These are phyloP conservation scores for Metroxylon sagu DNA, from an alignment of 176 grass and related monocot genomes.

Conservation along the genomic window DNA sequence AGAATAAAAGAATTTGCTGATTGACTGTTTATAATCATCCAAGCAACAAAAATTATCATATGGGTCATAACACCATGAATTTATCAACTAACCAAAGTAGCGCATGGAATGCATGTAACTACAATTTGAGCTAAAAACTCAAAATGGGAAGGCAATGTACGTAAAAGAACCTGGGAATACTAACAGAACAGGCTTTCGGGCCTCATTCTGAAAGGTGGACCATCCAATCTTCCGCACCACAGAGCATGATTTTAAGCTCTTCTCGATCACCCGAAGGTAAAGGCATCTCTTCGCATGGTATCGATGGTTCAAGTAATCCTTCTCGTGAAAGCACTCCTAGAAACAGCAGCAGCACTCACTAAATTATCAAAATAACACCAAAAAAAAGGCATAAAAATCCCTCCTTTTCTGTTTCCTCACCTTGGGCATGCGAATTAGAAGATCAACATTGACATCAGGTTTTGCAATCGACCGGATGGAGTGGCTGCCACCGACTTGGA, in stretches of 20 bases:
- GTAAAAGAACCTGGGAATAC: conserved; percentile 69
- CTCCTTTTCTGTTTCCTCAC: conserved; percentile 12
- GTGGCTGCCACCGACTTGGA: conserved; percentile 52
- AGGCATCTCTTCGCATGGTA: conserved; percentile 93
- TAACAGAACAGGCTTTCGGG: conserved; percentile 75
- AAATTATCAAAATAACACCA: conserved; percentile 2
- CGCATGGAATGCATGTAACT: too few relatives aligned
- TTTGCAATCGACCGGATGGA: conserved; percentile 40
- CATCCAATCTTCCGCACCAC: conserved; percentile 50
- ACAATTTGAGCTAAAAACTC: too few relatives aligned
- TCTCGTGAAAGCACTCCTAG: conserved; percentile 93
- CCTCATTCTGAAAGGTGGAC: conserved; percentile 76
- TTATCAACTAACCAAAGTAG: too few relatives aligned
- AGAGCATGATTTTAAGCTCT: conserved; percentile 46
- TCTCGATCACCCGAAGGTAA: conserved; percentile 69
- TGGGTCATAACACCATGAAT: too few relatives aligned
- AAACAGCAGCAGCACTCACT: conserved; percentile 14
- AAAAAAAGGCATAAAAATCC: neutral
- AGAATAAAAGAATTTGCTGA: too few relatives aligned
- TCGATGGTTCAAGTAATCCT: conserved; percentile 81
- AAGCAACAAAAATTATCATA: too few relatives aligned
- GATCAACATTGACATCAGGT: conserved; percentile 62
- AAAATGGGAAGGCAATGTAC: too few relatives aligned
- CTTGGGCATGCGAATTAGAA: conserved; percentile 83
- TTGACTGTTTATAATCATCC: too few relatives aligned